Conservation (phyloP, 805 yeast species). For the Saturnispora gosingensis region DNA sequence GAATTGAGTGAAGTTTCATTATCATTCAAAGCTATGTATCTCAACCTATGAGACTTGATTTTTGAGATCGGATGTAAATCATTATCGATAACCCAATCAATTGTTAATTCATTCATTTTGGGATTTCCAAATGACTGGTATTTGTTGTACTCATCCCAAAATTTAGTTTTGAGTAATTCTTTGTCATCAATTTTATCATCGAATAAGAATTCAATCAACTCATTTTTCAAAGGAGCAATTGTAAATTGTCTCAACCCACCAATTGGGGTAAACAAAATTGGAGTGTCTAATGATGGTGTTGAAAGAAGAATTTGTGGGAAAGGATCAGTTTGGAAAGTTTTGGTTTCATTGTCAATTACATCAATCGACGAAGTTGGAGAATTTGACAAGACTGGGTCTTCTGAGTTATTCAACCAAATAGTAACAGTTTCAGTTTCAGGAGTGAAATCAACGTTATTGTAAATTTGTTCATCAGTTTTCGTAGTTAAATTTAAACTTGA, state of each 20-base stretch:
- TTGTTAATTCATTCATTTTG: constrained; percentile 25
- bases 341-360: not conserved
- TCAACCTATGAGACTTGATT: constrained; percentile 17
- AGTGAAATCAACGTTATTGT: constrained; percentile 13
- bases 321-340: constrained; percentile 11
- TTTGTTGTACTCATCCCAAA: constrained; percentile 17
- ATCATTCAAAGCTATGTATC: constrained; percentile 19
- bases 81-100: constrained; percentile 27
- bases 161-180: constrained; percentile 8
- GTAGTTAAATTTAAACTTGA: constrained; percentile 12
- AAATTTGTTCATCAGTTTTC: not conserved
- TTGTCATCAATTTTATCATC: constrained; percentile 4
- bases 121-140: constrained; percentile 21
- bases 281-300: constrained; percentile 7
- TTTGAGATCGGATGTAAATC: constrained; percentile 24
- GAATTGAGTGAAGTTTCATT: not conserved
- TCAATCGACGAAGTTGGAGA: constrained; percentile 4
- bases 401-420: constrained; percentile 25
- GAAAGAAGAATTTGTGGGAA: constrained; percentile 16
- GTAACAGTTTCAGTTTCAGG: constrained; percentile 23
- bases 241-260: constrained; percentile 36
- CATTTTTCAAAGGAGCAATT: constrained; percentile 20
- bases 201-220: constrained; percentile 17
- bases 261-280: constrained; percentile 31
- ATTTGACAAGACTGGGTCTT: constrained; percentile 17